Conservation (phyloP, 1,284 basidiomycete genomes). For the Papiliotrema flavescens region DNA sequence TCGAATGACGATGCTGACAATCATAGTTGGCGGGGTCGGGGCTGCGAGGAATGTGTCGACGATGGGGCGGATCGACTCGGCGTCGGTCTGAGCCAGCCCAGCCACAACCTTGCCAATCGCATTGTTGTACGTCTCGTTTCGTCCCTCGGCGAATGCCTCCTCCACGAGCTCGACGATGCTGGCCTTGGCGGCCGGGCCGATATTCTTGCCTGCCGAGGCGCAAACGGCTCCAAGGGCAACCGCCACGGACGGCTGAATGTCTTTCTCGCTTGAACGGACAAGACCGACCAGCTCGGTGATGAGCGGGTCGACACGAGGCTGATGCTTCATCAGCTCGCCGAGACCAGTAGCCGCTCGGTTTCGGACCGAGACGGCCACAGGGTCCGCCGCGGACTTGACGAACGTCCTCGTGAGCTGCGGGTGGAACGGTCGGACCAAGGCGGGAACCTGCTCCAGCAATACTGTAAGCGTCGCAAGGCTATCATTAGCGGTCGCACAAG, state of each 20-base stretch:
- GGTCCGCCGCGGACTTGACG: slow-evolving; percentile 86
- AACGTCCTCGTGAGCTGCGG: slow-evolving; percentile 96
- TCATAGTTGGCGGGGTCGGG: slow-evolving; percentile 31
- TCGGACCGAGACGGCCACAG: slow-evolving; percentile 73
- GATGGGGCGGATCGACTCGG: slow-evolving; percentile 64
- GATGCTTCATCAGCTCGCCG: slow-evolving; percentile 87
- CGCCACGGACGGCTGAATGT: slow-evolving; percentile 70
- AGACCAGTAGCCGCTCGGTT: slow-evolving; percentile 77
- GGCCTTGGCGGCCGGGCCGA: slow-evolving; percentile 71
- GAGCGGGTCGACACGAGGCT: slow-evolving; percentile 62
- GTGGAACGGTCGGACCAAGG: slow-evolving; percentile 95
- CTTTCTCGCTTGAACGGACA: slow-evolving; percentile 60
- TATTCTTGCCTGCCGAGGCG: slow-evolving; percentile 65
- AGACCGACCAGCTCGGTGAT: slow-evolving; percentile 71
- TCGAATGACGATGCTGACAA: slow-evolving; percentile 64
- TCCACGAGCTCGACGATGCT: slow-evolving; percentile 69
- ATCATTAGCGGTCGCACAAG: slow-evolving; percentile 5
- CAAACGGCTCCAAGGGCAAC: slow-evolving; percentile 76
- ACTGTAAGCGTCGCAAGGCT: slow-evolving; percentile 69
- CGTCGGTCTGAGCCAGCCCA: slow-evolving; percentile 60
- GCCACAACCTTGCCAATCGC: slow-evolving; percentile 66
- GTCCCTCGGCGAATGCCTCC: slow-evolving; percentile 71
- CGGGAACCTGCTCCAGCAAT: slow-evolving; percentile 78
- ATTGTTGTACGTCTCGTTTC: slow-evolving; percentile 69
- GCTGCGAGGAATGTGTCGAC: slow-evolving; percentile 55